Evolutionary conservation across 495 filamentous ascomycete species (phyloP).

Genomic region (Neurospora intermedia): DNA sequence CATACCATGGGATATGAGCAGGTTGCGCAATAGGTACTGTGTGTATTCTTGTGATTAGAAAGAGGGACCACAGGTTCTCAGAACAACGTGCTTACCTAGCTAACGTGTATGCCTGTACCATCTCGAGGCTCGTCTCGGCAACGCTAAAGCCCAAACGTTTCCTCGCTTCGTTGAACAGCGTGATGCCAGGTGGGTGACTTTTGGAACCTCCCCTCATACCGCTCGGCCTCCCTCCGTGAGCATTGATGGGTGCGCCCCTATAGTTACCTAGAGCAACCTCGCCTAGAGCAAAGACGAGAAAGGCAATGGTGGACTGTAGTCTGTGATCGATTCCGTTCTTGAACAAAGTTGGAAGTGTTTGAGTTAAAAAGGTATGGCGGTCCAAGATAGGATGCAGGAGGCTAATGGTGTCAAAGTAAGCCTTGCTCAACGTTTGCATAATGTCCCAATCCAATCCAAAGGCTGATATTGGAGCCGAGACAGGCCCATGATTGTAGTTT

Average conservation of each 20-base stretch:
- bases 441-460: constrained; percentile 31
- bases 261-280: constrained; percentile 41
- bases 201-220: constrained; percentile 41
- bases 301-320: constrained; percentile 37
- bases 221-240: constrained; percentile 34
- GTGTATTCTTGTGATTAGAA: no score
- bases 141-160: constrained; percentile 46
- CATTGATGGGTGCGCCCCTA: constrained; percentile 32
- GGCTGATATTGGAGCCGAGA: constrained; percentile 1
- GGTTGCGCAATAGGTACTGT: constrained; percentile 42
- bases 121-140: constrained; percentile 44
- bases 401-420: constrained; percentile 48
- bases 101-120: constrained; percentile 45
- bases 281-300: constrained; percentile 48
- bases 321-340: constrained; percentile 40
- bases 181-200: constrained; percentile 42
- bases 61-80: neutral
- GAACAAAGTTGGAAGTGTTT: constrained; percentile 34
- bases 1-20: constrained; percentile 40
- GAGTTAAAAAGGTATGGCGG: constrained; percentile 37
- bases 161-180: constrained; percentile 49
- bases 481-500: neutral
- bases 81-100: constrained; percentile 32
- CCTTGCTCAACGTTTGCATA: constrained; percentile 38
- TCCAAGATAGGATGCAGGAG: constrained; percentile 46